Evolutionary conservation across 129 eudicot species (phyloP), one percentile per base, ranked within the genome.

Genomic region (Solidago caesia): DNA sequence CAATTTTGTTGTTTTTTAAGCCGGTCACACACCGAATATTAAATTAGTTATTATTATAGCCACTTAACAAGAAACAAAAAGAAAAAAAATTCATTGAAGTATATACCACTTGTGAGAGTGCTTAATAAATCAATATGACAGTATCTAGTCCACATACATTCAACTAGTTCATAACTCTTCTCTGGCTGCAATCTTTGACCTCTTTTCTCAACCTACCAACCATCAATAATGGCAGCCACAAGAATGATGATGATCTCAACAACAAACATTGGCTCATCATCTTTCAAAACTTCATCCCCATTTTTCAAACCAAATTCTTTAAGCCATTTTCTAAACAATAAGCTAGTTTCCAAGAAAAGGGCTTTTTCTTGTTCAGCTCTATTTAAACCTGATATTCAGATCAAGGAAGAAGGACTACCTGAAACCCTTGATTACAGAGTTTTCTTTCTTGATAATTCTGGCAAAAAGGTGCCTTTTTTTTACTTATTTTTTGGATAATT

Each of bases 341-440:
- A 75, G 26, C 65, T 78, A 9, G 69, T 73, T 39, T 29, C 79
- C 59, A 85, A 74, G n/a, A 86, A 79, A 81, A 86, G 87, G 68
- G 75, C 74, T 16, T 85, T 88, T 78, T 67, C 87, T 67, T 91
- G 97, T 82, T 83, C 70, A 8, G 88, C 96, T 2, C 90, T 88
- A 64, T 86, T 81, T 78, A 91, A 79, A 73, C 96, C 96, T 46
- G 80, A 83, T 43, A 33, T 88, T 47, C 85, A 82, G 73, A 89
- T 71, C 74, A 79, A 85, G 80, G 92, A 91, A 51, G 96, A 91
- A 74, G 97, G 97, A n/a, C 80, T 55, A 57, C 94, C 99, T 48
- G 97, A 94, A 84, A 88, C 99, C 84, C 97, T 94, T 5, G 97
- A 94, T 79, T 90, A 94, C 73, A 86, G 98, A 26, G 91, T 90